Conservation (phyloP, 2,329 filamentous ascomycete genomes). For the Alternaria sp. region DNA sequence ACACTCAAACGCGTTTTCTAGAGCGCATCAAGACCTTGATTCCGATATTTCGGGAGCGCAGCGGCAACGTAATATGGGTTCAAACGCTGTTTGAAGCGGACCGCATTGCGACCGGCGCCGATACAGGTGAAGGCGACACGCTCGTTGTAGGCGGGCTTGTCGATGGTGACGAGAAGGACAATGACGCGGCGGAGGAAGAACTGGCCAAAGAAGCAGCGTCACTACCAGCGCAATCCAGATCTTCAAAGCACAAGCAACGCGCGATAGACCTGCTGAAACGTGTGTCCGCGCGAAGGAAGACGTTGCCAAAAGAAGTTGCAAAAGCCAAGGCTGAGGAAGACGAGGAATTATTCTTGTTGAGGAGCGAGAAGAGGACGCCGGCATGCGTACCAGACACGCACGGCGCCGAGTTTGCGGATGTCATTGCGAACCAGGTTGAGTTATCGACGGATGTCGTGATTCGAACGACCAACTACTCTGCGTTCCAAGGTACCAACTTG, state of each 20-base stretch:
- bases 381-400: slow-evolving; percentile 54
- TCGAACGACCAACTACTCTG: slow-evolving; percentile 85
- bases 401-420: slow-evolving; percentile 62
- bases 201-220: slow-evolving; percentile 28
- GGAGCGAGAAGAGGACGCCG: slow-evolving; percentile 49
- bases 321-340: slow-evolving; percentile 51
- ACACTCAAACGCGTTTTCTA: slow-evolving; percentile 71
- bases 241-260: slow-evolving; percentile 47
- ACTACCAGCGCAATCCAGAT: slow-evolving; percentile 42
- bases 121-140: slow-evolving; percentile 58
- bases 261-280: slow-evolving; percentile 50
- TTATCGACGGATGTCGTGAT: slow-evolving; percentile 62
- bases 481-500: slow-evolving; percentile 78
- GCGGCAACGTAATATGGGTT: slow-evolving; percentile 84
- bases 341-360: slow-evolving; percentile 57
- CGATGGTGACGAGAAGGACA: slow-evolving; percentile 46
- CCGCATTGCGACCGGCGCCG: slow-evolving; percentile 63
- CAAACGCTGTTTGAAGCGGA: slow-evolving; percentile 76
- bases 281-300: slow-evolving; percentile 44
- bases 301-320: slow-evolving; percentile 37
- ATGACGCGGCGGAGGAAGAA: slow-evolving; percentile 48
- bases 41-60: slow-evolving; percentile 72
- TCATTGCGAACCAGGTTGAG: slow-evolving; percentile 61
- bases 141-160: slow-evolving; percentile 53
- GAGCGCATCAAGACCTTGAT: slow-evolving; percentile 72